Evolutionary conservation across 78 protist species (phyloP).

Genomic region (Dictyostelium brefeldianum): DNA sequence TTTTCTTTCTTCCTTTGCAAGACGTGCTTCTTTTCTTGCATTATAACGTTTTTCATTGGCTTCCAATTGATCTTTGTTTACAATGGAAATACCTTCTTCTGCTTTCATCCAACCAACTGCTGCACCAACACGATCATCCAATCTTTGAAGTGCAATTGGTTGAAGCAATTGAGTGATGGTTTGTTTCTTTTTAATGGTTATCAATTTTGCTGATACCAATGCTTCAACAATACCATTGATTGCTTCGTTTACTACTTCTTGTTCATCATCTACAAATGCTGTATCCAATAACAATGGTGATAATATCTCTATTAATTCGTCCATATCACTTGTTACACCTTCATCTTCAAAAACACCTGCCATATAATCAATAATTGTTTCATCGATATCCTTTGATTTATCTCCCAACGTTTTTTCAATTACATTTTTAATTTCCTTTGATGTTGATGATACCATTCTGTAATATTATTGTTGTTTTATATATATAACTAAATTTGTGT

Average conservation of each 20-base stretch:
- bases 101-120: slow-evolving; percentile 81
- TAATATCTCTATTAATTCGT: slow-evolving; percentile 65
- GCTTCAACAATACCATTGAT: slow-evolving; percentile 3
- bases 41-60: slow-evolving; percentile 70
- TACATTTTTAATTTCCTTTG: slow-evolving; percentile 48
- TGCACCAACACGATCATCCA: slow-evolving; percentile 76
- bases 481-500: too few species aligned
- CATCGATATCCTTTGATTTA: slow-evolving; percentile 62
- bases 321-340: slow-evolving; percentile 28
- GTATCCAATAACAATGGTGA: slow-evolving; percentile 80
- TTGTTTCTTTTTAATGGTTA: slow-evolving; percentile 24
- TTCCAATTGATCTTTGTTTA: slow-evolving; percentile 62
- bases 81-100: slow-evolving; percentile 65
- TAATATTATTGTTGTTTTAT: neutral
- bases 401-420: slow-evolving; percentile 41
- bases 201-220: neutral
- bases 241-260: neutral
- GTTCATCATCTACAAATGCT: slow-evolving; percentile 20
- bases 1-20: slow-evolving; percentile 61
- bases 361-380: slow-evolving; percentile 80
- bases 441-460: neutral
- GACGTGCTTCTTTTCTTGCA: slow-evolving; percentile 62
- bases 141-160: slow-evolving; percentile 28
- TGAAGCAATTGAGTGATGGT: neutral
- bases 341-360: slow-evolving; percentile 80